These are phyloP conservation scores for Saturnispora zaruensis DNA, from an alignment of 805 yeast genomes.

Conservation along the genomic window DNA sequence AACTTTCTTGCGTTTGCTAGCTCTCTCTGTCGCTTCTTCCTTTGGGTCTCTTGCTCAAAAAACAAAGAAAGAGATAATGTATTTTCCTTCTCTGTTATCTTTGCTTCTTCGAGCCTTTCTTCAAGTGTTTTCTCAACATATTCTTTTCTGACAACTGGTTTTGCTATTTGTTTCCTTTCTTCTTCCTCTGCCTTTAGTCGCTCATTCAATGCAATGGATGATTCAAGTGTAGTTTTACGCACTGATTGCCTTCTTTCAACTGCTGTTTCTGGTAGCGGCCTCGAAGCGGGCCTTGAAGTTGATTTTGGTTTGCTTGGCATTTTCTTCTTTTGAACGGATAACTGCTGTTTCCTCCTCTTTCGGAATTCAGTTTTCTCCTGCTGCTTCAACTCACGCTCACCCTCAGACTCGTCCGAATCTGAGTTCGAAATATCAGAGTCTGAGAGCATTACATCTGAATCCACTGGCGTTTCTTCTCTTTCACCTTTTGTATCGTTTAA, in stretches of 20 bases:
- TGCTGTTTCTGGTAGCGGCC: background rate
- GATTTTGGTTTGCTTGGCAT: conserved; percentile 3
- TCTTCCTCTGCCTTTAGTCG: conserved; percentile 64
- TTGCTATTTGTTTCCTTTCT: conserved; percentile 34
- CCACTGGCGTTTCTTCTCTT: conserved; percentile 15
- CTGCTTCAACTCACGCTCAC: conserved; percentile 31
- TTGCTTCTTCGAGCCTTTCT: conserved; percentile 72
- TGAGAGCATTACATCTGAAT: conserved; percentile 44
- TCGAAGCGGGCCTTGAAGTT: conserved; percentile 1
- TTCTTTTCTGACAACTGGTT: conserved; percentile 28
- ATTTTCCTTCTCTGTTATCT: conserved; percentile 75
- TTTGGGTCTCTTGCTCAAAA: conserved; percentile 74
- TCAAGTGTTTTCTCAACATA: conserved; percentile 52
- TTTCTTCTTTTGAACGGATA: conserved; percentile 26
- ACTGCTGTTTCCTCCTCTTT: conserved; percentile 40
- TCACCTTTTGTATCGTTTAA: conserved; percentile 18
- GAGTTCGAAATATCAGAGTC: conserved; percentile 44
- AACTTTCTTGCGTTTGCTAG: conserved; percentile 57
- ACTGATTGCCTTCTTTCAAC: conserved; percentile 60
- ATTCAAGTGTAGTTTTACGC: conserved; percentile 68
- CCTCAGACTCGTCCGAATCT: conserved; percentile 51
- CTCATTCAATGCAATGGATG: conserved; percentile 67
- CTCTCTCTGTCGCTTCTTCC: conserved; percentile 70
- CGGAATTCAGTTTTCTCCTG: conserved; percentile 21
- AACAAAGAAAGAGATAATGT: conserved; percentile 64